Evolutionary conservation across 768 basidiomycete species (phyloP).

Genomic region (Amanita pseudoporphyria): DNA sequence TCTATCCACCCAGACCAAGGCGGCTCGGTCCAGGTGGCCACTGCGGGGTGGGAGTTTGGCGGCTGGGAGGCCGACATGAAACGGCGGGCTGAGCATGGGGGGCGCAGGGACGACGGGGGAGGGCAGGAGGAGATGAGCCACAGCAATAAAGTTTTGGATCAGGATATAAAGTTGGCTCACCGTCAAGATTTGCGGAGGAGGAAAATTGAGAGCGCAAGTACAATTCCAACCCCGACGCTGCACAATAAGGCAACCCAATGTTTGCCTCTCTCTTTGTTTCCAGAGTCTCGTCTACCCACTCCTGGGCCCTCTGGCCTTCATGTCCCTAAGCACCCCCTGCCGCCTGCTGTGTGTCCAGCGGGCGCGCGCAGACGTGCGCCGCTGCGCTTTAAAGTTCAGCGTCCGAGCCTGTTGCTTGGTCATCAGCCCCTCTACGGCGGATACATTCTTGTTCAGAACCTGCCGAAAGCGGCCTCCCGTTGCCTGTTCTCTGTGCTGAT

Average conservation of each 20-base stretch:
- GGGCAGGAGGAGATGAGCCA: conserved; percentile 23
- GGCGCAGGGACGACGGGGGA: conserved; percentile 8
- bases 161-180: conserved; percentile 60
- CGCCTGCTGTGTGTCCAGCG: not conserved
- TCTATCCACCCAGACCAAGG: conserved; percentile 95
- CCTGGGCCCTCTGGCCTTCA: too few relatives aligned
- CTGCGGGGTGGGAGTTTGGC: conserved; percentile 20
- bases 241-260: conserved; percentile 16
- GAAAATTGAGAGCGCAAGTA: conserved; percentile 28
- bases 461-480: not conserved
- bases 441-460: not conserved
- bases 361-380: not conserved
- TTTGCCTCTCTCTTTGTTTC: conserved; percentile 16
- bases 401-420: conserved; percentile 3
- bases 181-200: conserved; percentile 57
- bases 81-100: conserved; percentile 8
- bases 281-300: not conserved
- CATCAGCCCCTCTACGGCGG: conserved; percentile 3
- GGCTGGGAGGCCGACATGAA: conserved; percentile 30
- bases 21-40: conserved; percentile 69
- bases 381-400: conserved; percentile 4
- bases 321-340: too few relatives aligned
- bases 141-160: conserved; percentile 54
- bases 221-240: conserved; percentile 33
- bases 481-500: too few relatives aligned